A percentile compares a stretch with the other conserved stretches of the same genome.
Evolutionary conservation across 768 basidiomycete species (phyloP).

Genomic region (Phlebiopsis gigantea): DNA sequence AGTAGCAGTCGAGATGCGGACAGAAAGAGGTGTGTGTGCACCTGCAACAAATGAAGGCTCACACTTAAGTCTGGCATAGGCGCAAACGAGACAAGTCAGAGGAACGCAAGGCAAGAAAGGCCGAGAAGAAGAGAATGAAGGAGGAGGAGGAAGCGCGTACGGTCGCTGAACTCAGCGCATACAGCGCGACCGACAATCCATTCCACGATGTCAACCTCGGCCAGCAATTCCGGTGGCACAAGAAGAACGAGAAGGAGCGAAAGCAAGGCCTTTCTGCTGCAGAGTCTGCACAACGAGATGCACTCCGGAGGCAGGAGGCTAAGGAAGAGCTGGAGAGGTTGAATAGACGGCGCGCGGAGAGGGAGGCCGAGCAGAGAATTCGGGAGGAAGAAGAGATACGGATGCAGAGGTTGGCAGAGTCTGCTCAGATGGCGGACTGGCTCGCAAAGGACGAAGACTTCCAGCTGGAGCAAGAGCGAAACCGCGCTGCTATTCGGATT

Average conservation of each 20-base stretch:
- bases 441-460: constrained; percentile 95
- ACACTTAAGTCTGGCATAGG: constrained; percentile 31
- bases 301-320: constrained; percentile 78
- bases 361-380: constrained; percentile 83
- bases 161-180: constrained; percentile 92
- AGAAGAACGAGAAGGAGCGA: constrained; percentile 94
- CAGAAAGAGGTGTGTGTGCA: constrained; percentile 43
- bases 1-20: constrained; percentile 37
- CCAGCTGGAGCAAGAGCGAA: constrained; percentile 90
- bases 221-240: constrained; percentile 98
- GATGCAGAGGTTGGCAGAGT: constrained; percentile 87
- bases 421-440: constrained; percentile 98
- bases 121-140: constrained; percentile 76
- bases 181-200: constrained; percentile 95
- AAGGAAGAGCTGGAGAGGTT: constrained; percentile 93
- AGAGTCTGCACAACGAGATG: constrained; percentile 78
- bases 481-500: constrained; percentile 88
- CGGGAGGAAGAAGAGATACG: constrained; percentile 91
- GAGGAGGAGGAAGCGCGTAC: constrained; percentile 90
- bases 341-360: constrained; percentile 84
- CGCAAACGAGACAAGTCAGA: constrained; percentile 85
- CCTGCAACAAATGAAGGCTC: background rate
- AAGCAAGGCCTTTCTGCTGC: constrained; percentile 77
- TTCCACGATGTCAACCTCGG: constrained; percentile 97
- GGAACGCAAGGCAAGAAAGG: constrained; percentile 78